Evolutionary conservation across 2,329 filamentous ascomycete genomes (phyloP).

Genomic region (Aureobasidium sp.): DNA sequence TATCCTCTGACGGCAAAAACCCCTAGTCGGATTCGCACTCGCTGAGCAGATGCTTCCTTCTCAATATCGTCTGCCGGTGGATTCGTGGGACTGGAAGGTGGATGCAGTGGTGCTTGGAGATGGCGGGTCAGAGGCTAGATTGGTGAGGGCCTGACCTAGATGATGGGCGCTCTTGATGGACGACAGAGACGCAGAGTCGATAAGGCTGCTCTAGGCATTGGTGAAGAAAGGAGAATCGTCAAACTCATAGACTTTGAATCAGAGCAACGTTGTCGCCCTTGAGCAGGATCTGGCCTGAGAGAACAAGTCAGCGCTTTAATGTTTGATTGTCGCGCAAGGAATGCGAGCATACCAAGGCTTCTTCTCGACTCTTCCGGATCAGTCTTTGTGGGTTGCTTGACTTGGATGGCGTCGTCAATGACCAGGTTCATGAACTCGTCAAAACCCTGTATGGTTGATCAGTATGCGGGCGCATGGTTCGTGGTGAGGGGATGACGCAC

Average conservation of each 20-base stretch:
- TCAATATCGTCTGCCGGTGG: conserved; percentile 63
- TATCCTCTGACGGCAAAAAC: conserved; percentile 4
- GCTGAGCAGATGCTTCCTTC: conserved; percentile 72
- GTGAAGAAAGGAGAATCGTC: not conserved
- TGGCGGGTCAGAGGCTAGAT: conserved; percentile 18
- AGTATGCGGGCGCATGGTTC: conserved; percentile 19
- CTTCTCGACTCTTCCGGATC: conserved; percentile 69
- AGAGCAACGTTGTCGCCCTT: conserved; percentile 85
- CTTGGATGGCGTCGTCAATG: conserved; percentile 89
- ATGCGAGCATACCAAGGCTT: conserved; percentile 58
- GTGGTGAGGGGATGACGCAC: conserved; percentile 43
- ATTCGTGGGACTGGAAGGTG: conserved; percentile 68
- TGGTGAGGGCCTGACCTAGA: conserved; percentile 9
- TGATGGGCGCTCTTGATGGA: not conserved
- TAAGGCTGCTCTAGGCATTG: not conserved
- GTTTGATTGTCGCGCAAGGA: not conserved
- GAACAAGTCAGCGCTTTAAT: conserved; percentile 12
- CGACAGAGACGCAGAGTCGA: not conserved
- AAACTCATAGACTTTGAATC: conserved; percentile 46
- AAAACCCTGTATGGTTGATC: conserved; percentile 63
- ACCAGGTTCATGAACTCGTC: conserved; percentile 99
- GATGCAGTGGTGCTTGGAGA: conserved; percentile 50
- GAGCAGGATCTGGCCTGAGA: conserved; percentile 69
- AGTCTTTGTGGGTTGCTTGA: conserved; percentile 75
- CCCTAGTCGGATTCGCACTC: conserved; percentile 70